A percentile compares a stretch with the other conserved stretches of the same genome.
Evolutionary conservation across 352 stramenopile genomes (phyloP).

Genomic region (Phytophthora nicotianae): DNA sequence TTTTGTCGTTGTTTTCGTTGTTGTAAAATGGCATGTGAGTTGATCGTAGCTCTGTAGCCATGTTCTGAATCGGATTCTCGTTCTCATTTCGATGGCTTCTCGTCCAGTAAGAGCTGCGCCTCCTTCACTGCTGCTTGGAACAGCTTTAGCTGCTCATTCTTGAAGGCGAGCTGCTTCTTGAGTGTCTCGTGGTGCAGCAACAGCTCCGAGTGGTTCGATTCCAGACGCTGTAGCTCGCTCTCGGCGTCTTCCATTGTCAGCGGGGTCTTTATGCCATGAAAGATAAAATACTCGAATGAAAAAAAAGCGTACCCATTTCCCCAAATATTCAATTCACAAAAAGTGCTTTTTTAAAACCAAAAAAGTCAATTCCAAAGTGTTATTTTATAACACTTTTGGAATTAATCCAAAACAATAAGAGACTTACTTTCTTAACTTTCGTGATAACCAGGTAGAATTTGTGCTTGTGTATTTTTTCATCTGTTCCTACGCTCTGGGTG

Average conservation of each 20-base stretch:
- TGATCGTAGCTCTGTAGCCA: constrained; percentile 6
- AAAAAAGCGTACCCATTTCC: not conserved
- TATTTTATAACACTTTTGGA: too few species aligned
- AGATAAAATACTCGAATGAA: too few species aligned
- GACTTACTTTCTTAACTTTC: too few species aligned
- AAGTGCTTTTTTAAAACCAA: not conserved
- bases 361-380: not conserved
- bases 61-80: not conserved
- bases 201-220: constrained; percentile 67
- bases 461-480: constrained; percentile 32
- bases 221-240: constrained; percentile 56
- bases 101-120: constrained; percentile 21
- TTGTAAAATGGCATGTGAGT: constrained; percentile 38
- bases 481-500: constrained; percentile 21
- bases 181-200: constrained; percentile 63
- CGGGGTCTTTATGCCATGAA: not conserved
- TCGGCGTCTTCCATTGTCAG: constrained; percentile 9
- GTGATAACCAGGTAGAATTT: too few species aligned
- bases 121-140: constrained; percentile 46
- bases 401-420: too few species aligned
- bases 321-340: not conserved
- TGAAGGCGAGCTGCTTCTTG: constrained; percentile 46
- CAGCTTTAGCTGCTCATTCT: constrained; percentile 48
- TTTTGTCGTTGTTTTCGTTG: constrained; percentile 19
- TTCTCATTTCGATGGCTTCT: constrained; percentile 6